Conservation (phyloP, 495 filamentous ascomycete species). For the Penicillium bovifimosum region DNA sequence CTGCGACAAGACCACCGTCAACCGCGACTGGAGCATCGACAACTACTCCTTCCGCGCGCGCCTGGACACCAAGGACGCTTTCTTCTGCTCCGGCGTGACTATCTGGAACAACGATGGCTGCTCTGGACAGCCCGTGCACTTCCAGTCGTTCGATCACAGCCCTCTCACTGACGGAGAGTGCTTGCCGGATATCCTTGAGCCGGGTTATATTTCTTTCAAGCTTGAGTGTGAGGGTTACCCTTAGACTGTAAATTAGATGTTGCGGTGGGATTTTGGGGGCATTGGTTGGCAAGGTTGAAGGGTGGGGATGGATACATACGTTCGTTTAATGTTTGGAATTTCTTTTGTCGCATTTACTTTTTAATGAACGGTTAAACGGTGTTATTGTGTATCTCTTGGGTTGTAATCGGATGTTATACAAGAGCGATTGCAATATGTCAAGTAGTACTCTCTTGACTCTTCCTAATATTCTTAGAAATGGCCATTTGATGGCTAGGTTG, state of each 20-base stretch:
- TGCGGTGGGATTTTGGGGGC: neutral
- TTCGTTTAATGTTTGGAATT: neutral
- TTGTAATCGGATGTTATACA: neutral
- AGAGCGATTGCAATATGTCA: too few relatives aligned
- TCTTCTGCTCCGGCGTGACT: conserved; percentile 15
- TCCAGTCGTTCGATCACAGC: conserved; percentile 16
- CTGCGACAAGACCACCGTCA: conserved; percentile 22
- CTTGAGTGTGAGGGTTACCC: conserved; percentile 13
- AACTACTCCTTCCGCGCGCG: conserved; percentile 19
- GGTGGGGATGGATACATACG: neutral
- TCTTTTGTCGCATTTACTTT: neutral
- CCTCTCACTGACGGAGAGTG: conserved; percentile 17
- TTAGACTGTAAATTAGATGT: neutral
- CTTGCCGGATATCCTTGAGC: conserved; percentile 19
- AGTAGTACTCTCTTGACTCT: too few relatives aligned
- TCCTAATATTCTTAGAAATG: too few relatives aligned
- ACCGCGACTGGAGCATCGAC: conserved; percentile 25
- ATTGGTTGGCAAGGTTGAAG: neutral
- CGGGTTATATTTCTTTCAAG: conserved; percentile 21
- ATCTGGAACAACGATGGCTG: conserved; percentile 25
- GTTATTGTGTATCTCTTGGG: neutral
- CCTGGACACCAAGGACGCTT: conserved; percentile 21
- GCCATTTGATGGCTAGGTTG: too few relatives aligned
- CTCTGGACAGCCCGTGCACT: conserved; percentile 13
- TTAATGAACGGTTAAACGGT: neutral